Conservation (phyloP, 2,329 filamentous ascomycete species). For the Hawksworthiomyces lignivorus region DNA sequence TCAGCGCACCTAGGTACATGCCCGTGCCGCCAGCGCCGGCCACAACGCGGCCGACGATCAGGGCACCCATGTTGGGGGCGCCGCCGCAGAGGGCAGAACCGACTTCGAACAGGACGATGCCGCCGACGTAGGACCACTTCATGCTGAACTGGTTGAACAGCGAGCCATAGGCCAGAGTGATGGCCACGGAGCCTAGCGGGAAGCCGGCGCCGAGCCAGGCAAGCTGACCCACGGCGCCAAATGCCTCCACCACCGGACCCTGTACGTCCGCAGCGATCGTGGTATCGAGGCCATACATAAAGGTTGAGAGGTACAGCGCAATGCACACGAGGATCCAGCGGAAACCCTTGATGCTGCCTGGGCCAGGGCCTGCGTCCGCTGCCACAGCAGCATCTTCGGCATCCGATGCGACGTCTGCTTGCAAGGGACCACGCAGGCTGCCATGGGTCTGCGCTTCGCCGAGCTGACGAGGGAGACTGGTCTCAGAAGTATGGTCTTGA, state of each 20-base stretch:
- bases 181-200: slow-evolving; percentile 28
- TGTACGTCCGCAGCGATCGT: slow-evolving; percentile 41
- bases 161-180: slow-evolving; percentile 26
- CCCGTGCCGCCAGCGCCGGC: slow-evolving; percentile 39
- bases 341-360: too few species aligned
- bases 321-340: too few species aligned
- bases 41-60: slow-evolving; percentile 44
- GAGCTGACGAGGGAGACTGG: too few species aligned
- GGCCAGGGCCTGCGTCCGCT: too few species aligned
- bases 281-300: too few species aligned
- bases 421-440: too few species aligned
- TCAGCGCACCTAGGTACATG: slow-evolving; percentile 26
- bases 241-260: slow-evolving; percentile 26
- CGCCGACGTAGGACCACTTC: slow-evolving; percentile 39
- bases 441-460: too few species aligned
- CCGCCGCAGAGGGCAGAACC: slow-evolving; percentile 44
- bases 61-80: slow-evolving; percentile 37
- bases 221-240: slow-evolving; percentile 28
- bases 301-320: too few species aligned
- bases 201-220: slow-evolving; percentile 31
- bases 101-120: slow-evolving; percentile 44
- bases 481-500: too few species aligned
- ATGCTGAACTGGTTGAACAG: slow-evolving; percentile 31
- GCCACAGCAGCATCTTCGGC: too few species aligned
- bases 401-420: too few species aligned